Evolutionary conservation across 169 alveolate genomes (phyloP), one percentile per base, ranked within the genome.

Genomic region (Cryptosporidium ubiquitum): DNA sequence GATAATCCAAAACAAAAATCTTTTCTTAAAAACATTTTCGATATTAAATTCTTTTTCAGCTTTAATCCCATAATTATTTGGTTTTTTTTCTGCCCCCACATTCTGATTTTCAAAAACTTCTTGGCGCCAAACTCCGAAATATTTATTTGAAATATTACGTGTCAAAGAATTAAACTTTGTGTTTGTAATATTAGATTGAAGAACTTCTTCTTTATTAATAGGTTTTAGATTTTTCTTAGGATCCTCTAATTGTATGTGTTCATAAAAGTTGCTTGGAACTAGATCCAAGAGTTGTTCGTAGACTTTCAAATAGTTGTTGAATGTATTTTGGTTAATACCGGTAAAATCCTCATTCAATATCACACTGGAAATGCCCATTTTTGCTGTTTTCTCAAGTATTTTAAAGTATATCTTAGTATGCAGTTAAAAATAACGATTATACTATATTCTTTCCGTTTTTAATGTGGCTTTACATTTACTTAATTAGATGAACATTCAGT

Each of bases 1-100:
- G 9, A 70, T 29, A 47, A 70, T 47, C 84, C 84, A 70, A 10
- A 70, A 70, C 40, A 70, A 16, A 26, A 70, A 51, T 7, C 33
- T 70, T 26, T 70, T 70, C 12, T 70, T 70, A 4, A 70, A 49
- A 49, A 49, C 40, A 20, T 49, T 70, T 12, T 70, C 84, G 2
- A 26, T n/a, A 31, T 44, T 51, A 44, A 9, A 49, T 29, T 31
- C 44, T 70, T 33, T 51, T 29, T 23, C 66, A 16, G 69, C 12
- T 1, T 23, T 23, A 16, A 70, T 18, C 4, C 4, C 31, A 31
- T 29, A 47, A 29, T 23, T 42, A 23, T 1, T 64, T 33, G 23
- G 3, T 33, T 31, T 64, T 31, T 33, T 18, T 26, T 64, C 71
- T 0, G 2, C 4, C 7, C 71, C 51, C 51, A 64, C 42, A 64